A percentile compares a stretch with the other conserved stretches of the same genome.
These are phyloP conservation scores for Penicillium nordicum DNA, from an alignment of 2,329 filamentous ascomycete genomes.

Conservation along the genomic window DNA sequence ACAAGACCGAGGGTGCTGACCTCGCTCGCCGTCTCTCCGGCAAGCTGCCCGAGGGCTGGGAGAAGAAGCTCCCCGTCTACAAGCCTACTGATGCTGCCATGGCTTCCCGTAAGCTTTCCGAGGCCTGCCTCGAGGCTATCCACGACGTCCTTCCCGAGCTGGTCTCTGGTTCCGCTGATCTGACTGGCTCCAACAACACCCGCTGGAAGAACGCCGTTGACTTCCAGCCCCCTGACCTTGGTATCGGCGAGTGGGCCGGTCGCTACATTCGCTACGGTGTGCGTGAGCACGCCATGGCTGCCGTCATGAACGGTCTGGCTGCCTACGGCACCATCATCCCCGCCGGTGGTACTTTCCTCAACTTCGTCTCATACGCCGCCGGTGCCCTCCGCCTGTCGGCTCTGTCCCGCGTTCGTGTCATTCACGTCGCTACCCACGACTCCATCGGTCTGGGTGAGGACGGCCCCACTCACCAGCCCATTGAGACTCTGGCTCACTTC, in stretches of 20 bases:
- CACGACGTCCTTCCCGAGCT: constrained; percentile 82
- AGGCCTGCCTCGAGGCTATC: constrained; percentile 87
- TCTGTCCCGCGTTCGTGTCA: constrained; percentile 81
- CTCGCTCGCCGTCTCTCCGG: constrained; percentile 74
- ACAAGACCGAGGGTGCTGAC: constrained; percentile 76
- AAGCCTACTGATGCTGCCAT: constrained; percentile 78
- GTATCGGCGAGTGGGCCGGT: constrained; percentile 84
- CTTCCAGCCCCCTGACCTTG: constrained; percentile 86
- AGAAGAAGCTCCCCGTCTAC: constrained; percentile 89
- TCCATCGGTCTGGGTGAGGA: constrained; percentile 99
- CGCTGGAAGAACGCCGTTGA: constrained; percentile 95
- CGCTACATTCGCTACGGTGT: constrained; percentile 67
- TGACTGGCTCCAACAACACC: constrained; percentile 98
- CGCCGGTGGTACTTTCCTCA: constrained; percentile 94
- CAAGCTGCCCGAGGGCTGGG: constrained; percentile 92
- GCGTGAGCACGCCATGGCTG: constrained; percentile 52
- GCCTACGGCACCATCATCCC: constrained; percentile 95
- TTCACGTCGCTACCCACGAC: constrained; percentile 98
- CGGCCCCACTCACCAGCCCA: constrained; percentile 97
- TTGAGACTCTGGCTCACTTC: constrained; percentile 98
- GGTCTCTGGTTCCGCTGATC: constrained; percentile 90
- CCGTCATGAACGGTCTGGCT: constrained; percentile 68
- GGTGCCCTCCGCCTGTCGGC: constrained; percentile 92
- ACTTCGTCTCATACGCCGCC: constrained; percentile 98
- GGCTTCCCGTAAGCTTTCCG: constrained; percentile 93